Evolutionary conservation across 345 rosid genomes (phyloP).

Genomic region (Gossypium herbaceum): DNA sequence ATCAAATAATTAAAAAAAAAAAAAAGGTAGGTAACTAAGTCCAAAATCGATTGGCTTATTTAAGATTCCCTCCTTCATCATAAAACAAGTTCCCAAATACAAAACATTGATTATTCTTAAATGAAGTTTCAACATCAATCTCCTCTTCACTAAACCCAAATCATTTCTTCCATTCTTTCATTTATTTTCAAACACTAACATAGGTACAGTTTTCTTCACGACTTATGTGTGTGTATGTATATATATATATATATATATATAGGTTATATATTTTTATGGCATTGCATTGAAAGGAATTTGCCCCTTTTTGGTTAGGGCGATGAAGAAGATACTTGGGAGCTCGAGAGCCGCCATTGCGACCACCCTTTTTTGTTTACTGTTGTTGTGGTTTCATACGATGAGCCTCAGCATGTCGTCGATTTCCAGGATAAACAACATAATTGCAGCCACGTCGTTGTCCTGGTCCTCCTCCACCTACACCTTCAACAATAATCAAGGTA

Average conservation of each 20-base stretch:
- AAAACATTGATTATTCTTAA: neutral
- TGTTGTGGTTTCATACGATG: conserved; percentile 9
- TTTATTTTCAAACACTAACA: neutral
- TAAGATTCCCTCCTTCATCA: neutral
- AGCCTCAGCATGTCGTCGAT: conserved; percentile 5
- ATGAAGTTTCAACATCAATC: neutral
- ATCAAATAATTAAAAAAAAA: neutral
- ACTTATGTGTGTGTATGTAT: neutral
- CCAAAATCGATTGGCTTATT: neutral
- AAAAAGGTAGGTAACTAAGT: neutral
- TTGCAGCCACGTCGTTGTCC: neutral
- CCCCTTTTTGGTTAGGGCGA: neutral
- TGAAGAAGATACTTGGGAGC: neutral
- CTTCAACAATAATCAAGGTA: neutral
- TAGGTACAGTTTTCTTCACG: conserved; percentile 1
- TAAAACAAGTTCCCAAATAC: neutral
- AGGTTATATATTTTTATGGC: no score
- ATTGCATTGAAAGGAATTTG: neutral
- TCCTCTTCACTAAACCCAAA: neutral
- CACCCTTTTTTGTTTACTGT: neutral
- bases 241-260: no score
- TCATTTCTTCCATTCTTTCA: neutral
- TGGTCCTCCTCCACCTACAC: neutral
- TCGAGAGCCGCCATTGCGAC: conserved; percentile 4
- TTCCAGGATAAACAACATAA: conserved; percentile 12